These are phyloP conservation scores for Tricholoma matsutake DNA, from an alignment of 768 basidiomycete genomes.

Conservation along the genomic window DNA sequence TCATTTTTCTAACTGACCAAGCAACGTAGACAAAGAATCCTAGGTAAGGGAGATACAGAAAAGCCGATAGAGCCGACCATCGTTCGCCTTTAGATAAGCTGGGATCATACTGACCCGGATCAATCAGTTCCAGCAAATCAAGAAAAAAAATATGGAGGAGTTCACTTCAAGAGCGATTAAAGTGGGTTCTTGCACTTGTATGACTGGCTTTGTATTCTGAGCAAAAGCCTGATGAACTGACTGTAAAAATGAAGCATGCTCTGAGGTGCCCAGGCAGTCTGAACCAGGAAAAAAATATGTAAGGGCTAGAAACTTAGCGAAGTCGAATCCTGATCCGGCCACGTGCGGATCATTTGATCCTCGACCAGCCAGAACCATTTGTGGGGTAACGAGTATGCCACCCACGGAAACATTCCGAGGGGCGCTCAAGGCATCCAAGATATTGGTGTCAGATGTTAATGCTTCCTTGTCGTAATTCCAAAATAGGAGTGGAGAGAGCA, in stretches of 20 bases:
- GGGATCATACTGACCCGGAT: slow-evolving; percentile 46
- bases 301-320: slow-evolving; percentile 68
- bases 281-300: slow-evolving; percentile 82
- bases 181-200: slow-evolving; percentile 34
- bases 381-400: slow-evolving; percentile 62
- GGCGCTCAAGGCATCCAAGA: slow-evolving; percentile 56
- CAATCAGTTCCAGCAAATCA: slow-evolving; percentile 7
- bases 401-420: slow-evolving; percentile 54
- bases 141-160: not conserved
- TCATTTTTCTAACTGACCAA: slow-evolving; percentile 72
- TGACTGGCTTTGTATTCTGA: slow-evolving; percentile 28
- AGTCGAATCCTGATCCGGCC: slow-evolving; percentile 50
- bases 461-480: slow-evolving; percentile 63
- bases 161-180: slow-evolving; percentile 46
- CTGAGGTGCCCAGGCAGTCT: slow-evolving; percentile 60
- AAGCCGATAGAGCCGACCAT: slow-evolving; percentile 62
- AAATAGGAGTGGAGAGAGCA: slow-evolving; percentile 70
- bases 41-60: slow-evolving; percentile 74
- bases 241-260: slow-evolving; percentile 64
- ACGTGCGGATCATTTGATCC: slow-evolving; percentile 50
- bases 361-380: slow-evolving; percentile 77
- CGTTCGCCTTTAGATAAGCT: slow-evolving; percentile 42
- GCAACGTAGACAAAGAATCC: slow-evolving; percentile 74
- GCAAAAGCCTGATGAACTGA: slow-evolving; percentile 41
- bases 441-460: slow-evolving; percentile 50